These are phyloP conservation scores for Lentinula raphanica DNA, from an alignment of 768 basidiomycete species.

Conservation along the genomic window DNA sequence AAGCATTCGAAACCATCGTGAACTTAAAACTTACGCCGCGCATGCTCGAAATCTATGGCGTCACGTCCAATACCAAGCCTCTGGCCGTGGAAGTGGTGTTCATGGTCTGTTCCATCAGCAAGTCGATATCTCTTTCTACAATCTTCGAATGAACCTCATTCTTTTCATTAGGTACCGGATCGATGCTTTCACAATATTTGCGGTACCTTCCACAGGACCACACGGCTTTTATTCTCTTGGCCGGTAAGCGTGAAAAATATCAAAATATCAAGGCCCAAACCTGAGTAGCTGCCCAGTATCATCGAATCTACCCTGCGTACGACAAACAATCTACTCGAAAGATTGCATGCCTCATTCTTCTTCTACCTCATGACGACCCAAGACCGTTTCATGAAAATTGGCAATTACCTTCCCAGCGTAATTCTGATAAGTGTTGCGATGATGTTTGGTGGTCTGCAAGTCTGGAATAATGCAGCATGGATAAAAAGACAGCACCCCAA, in stretches of 20 bases:
- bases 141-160: slow-evolving; percentile 3
- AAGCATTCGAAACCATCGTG: slow-evolving; percentile 33
- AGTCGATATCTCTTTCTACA: slow-evolving; percentile 15
- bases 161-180: slow-evolving; percentile 69
- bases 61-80: slow-evolving; percentile 69
- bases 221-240: slow-evolving; percentile 95
- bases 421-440: slow-evolving; percentile 80
- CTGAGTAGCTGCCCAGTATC: slow-evolving; percentile 38
- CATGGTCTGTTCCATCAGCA: slow-evolving; percentile 90
- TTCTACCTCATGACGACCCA: slow-evolving; percentile 77
- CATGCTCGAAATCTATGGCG: slow-evolving; percentile 63
- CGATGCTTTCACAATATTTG: slow-evolving; percentile 89
- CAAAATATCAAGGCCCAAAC: slow-evolving; percentile 6
- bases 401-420: slow-evolving; percentile 83
- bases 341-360: slow-evolving; percentile 96
- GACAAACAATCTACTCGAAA: slow-evolving; percentile 90
- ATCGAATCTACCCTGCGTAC: slow-evolving; percentile 87
- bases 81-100: slow-evolving; percentile 78
- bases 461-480: slow-evolving; percentile 71
- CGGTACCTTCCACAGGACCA: slow-evolving; percentile 81
- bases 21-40: slow-evolving; percentile 47
- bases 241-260: slow-evolving; percentile 45
- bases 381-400: slow-evolving; percentile 79
- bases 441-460: slow-evolving; percentile 75
- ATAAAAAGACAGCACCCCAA: slow-evolving; percentile 13